These are phyloP conservation scores for Phanerochaete carnosa DNA, from an alignment of 768 basidiomycete species.

Conservation along the genomic window DNA sequence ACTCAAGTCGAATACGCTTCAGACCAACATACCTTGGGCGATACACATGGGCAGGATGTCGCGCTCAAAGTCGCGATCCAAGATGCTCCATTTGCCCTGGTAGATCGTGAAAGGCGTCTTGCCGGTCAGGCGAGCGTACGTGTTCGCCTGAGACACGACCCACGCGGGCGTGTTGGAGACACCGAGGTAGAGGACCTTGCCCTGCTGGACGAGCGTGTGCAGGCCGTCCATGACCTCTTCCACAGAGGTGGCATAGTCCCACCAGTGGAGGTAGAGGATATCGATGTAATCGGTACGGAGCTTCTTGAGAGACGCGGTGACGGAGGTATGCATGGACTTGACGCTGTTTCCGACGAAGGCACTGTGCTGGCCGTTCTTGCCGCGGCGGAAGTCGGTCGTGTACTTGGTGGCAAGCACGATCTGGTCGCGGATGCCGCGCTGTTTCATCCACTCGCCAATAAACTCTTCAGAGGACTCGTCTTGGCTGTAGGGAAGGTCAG, in stretches of 20 bases:
- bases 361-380: conserved; percentile 22
- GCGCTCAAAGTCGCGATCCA: conserved; percentile 34
- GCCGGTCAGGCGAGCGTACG: conserved; percentile 32
- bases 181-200: conserved; percentile 38
- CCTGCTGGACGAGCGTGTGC: conserved; percentile 34
- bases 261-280: conserved; percentile 49
- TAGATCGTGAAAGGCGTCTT: conserved; percentile 38
- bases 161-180: conserved; percentile 30
- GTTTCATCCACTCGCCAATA: conserved; percentile 38
- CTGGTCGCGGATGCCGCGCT: no score
- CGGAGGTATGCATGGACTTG: conserved; percentile 28
- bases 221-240: no score
- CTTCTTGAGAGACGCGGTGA: conserved; percentile 36
- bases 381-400: no score
- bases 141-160: conserved; percentile 31
- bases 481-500: conserved; percentile 17
- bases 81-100: conserved; percentile 29
- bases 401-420: no score
- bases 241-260: no score
- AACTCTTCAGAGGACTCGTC: conserved; percentile 31
- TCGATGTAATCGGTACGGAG: conserved; percentile 55
- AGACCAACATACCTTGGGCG: conserved; percentile 22
- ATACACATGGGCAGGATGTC: no score
- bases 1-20: no score
- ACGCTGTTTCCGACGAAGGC: conserved; percentile 41